Evolutionary conservation across 2,329 filamentous ascomycete species (phyloP).

Genomic region (Harringtonia lauricola): DNA sequence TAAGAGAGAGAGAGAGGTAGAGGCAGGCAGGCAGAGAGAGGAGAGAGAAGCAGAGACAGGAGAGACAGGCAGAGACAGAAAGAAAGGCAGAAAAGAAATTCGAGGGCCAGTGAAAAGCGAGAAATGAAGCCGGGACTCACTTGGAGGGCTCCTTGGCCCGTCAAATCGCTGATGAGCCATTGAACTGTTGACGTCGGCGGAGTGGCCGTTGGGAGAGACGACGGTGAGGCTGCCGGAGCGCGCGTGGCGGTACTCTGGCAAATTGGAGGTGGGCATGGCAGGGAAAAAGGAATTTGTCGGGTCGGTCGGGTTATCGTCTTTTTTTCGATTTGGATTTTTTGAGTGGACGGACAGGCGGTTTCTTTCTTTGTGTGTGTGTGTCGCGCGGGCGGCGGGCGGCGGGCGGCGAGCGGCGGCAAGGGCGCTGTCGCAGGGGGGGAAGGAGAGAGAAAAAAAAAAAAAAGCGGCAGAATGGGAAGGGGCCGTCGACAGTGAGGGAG

Average conservation of each 20-base stretch:
- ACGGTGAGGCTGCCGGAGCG: constrained; percentile 48
- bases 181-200: constrained; percentile 21
- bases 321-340: neutral
- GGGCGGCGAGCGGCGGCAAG: no score
- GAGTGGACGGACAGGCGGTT: neutral
- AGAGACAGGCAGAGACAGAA: neutral
- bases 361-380: neutral
- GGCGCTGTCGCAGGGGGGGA: neutral
- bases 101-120: neutral
- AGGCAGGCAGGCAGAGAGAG: neutral
- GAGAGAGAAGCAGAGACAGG: neutral
- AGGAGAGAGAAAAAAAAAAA: neutral
- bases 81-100: neutral
- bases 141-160: constrained; percentile 51
- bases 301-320: neutral
- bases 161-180: constrained; percentile 37
- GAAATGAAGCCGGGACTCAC: constrained; percentile 28
- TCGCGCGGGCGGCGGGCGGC: neutral
- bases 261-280: constrained; percentile 16
- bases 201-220: constrained; percentile 20
- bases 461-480: neutral
- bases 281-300: neutral
- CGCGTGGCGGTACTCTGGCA: constrained; percentile 29
- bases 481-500: neutral
- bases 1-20: neutral